A percentile compares a stretch with the other conserved stretches of the same genome.
These are phyloP conservation scores for Macrocybe gigantea DNA, from an alignment of 768 basidiomycete genomes.

Conservation along the genomic window DNA sequence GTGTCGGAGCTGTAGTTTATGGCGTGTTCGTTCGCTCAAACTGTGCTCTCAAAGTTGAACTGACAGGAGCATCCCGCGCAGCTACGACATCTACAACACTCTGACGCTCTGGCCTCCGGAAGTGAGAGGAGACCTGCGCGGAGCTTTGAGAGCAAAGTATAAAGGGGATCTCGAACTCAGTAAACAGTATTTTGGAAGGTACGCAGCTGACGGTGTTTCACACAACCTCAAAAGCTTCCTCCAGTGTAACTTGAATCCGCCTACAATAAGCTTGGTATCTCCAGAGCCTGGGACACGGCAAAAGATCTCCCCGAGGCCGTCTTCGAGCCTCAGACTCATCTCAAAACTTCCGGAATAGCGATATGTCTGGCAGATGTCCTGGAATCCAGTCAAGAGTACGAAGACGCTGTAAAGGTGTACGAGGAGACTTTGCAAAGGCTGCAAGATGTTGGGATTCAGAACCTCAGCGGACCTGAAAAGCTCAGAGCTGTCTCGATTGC, in stretches of 20 bases:
- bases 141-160: slow-evolving; percentile 57
- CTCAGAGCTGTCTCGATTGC: slow-evolving; percentile 34
- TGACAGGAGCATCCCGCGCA: slow-evolving; percentile 13
- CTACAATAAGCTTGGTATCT: background rate
- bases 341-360: slow-evolving; percentile 66
- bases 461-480: slow-evolving; percentile 21
- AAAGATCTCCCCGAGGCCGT: slow-evolving; percentile 32
- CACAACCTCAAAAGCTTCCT: no score
- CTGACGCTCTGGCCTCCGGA: slow-evolving; percentile 65
- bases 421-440: slow-evolving; percentile 27
- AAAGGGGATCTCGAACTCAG: slow-evolving; percentile 49
- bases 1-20: slow-evolving; percentile 24
- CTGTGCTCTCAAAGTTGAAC: slow-evolving; percentile 12
- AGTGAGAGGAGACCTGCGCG: slow-evolving; percentile 58
- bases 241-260: no score
- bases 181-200: slow-evolving; percentile 51
- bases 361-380: slow-evolving; percentile 53
- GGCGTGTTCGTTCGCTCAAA: slow-evolving; percentile 23
- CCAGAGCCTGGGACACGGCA: slow-evolving; percentile 53
- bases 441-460: slow-evolving; percentile 17
- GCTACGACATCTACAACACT: slow-evolving; percentile 50
- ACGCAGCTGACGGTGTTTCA: slow-evolving; percentile 10
- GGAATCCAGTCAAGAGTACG: slow-evolving; percentile 32
- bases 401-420: slow-evolving; percentile 34
- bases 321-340: slow-evolving; percentile 42